These are phyloP conservation scores for Mucor mucedo DNA, from an alignment of 371 early-diverging fungal genomes.

Conservation along the genomic window DNA sequence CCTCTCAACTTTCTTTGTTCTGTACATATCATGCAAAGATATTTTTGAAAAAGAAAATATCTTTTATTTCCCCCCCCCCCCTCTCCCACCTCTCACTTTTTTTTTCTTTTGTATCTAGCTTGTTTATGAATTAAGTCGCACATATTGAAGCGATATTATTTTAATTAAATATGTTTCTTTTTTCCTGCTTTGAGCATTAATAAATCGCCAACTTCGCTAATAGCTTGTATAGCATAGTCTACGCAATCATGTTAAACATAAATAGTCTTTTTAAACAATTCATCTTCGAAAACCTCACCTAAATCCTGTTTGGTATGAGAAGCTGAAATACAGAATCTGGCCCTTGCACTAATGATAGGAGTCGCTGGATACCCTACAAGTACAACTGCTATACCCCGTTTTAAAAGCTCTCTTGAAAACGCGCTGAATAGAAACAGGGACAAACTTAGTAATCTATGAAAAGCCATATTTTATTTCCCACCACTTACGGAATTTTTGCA, in stretches of 20 bases:
- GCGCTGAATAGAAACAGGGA: slow-evolving; percentile 50
- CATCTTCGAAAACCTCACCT: slow-evolving; percentile 19
- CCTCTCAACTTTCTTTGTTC: neutral
- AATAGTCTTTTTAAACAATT: neutral
- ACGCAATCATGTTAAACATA: slow-evolving; percentile 36
- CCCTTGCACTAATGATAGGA: slow-evolving; percentile 93
- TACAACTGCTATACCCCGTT: slow-evolving; percentile 94
- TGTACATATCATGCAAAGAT: neutral
- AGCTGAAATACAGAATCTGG: slow-evolving; percentile 96
- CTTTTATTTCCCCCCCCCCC: neutral
- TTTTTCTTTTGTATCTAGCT: neutral
- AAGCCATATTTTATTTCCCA: neutral
- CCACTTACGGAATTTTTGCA: slow-evolving; percentile 87
- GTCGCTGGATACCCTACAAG: slow-evolving; percentile 99
- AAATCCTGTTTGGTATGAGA: slow-evolving; percentile 96
- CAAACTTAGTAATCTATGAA: neutral
- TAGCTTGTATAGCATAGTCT: slow-evolving; percentile 66
- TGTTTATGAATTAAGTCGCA: neutral
- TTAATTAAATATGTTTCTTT: neutral
- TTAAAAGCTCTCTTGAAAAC: slow-evolving; percentile 91
- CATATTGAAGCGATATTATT: neutral
- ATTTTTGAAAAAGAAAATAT: neutral
- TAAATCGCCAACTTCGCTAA: slow-evolving; percentile 62
- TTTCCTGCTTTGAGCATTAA: slow-evolving; percentile 50
- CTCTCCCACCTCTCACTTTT: neutral